A percentile compares a stretch with the other conserved stretches of the same genome.
Evolutionary conservation across 2,329 filamentous ascomycete genomes (phyloP).

Genomic region (Colletotrichum tamarilloi): DNA sequence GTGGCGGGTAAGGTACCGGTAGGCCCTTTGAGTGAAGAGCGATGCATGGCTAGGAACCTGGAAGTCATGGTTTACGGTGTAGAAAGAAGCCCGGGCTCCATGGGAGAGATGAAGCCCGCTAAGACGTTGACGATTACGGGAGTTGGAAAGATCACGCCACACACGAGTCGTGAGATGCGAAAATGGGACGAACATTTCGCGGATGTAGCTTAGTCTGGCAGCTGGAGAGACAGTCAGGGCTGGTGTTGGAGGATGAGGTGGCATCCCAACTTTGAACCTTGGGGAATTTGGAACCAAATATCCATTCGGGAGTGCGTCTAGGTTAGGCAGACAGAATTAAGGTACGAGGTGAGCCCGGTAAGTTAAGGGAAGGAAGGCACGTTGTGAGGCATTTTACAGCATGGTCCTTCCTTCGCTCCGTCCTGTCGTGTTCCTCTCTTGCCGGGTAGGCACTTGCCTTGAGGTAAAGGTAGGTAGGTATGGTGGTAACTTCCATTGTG

Average conservation of each 20-base stretch:
- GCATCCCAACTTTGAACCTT: not conserved
- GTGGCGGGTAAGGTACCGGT: not conserved
- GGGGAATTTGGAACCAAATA: too few relatives aligned
- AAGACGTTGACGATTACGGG: conserved; percentile 21
- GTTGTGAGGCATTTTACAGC: not conserved
- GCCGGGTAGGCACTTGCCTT: not conserved
- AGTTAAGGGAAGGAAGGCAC: not conserved
- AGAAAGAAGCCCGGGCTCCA: not conserved
- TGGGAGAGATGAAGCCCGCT: conserved; percentile 8
- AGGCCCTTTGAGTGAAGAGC: not conserved
- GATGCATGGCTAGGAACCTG: not conserved
- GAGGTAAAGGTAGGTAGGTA: too few relatives aligned
- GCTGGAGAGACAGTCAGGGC: conserved; percentile 4
- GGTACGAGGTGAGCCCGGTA: not conserved
- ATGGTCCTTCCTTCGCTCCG: not conserved
- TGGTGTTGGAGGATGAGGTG: not conserved
- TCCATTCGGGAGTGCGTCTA: too few relatives aligned
- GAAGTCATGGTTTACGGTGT: not conserved
- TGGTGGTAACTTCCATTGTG: not conserved
- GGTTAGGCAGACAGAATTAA: not conserved
- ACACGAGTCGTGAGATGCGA: conserved; percentile 23
- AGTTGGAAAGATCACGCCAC: conserved; percentile 31
- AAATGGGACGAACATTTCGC: conserved; percentile 32
- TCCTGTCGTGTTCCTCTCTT: not conserved
- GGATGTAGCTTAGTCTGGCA: not conserved